phyloP scores from a whole-genome alignment of 1,284 basidiomycete genomes.

The Pascua guehoae region DNA sequence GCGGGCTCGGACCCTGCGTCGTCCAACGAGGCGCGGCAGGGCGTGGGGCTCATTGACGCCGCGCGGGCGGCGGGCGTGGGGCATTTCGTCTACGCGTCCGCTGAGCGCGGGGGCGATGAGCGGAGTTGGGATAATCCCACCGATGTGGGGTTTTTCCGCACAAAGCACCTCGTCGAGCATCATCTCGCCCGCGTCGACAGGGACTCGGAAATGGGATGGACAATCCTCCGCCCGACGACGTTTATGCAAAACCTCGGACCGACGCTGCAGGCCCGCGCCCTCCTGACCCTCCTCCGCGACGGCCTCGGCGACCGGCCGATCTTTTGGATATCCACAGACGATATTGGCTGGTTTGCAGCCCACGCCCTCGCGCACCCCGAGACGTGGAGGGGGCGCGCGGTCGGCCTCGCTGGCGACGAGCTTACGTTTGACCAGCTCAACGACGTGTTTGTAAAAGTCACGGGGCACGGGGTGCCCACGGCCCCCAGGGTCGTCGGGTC shows the following conservation, averaged over 20 bases:
- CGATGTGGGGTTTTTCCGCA: constrained; percentile 14
- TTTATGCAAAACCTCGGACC: constrained; percentile 14
- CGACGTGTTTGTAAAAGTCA: constrained; percentile 8
- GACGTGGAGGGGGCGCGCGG: constrained; percentile 10
- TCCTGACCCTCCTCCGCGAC: constrained; percentile 15
- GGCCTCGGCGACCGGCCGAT: constrained; percentile 19
- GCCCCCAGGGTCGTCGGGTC: not conserved
- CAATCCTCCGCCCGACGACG: constrained; percentile 11
- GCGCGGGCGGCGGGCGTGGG: constrained; percentile 46
- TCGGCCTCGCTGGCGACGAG: constrained; percentile 25
- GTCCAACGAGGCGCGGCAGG: constrained; percentile 11
- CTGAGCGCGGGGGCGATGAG: constrained; percentile 27
- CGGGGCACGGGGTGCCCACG: constrained; percentile 18
- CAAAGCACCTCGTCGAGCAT: constrained; percentile 16
- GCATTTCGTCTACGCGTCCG: constrained; percentile 49
- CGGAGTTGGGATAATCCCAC: constrained; percentile 14
- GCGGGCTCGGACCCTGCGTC: not conserved
- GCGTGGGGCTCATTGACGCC: constrained; percentile 45
- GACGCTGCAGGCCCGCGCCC: constrained; percentile 14
- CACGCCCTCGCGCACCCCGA: constrained; percentile 14
- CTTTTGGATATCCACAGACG: constrained; percentile 18
- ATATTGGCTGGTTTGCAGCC: constrained; percentile 24
- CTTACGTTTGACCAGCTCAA: constrained; percentile 22
- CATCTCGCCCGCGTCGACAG: constrained; percentile 8
- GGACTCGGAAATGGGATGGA: constrained; percentile 2